Evolutionary conservation across 768 basidiomycete species (phyloP), one percentile per base, ranked within the genome.

Genomic region (Lentinula aciculospora): DNA sequence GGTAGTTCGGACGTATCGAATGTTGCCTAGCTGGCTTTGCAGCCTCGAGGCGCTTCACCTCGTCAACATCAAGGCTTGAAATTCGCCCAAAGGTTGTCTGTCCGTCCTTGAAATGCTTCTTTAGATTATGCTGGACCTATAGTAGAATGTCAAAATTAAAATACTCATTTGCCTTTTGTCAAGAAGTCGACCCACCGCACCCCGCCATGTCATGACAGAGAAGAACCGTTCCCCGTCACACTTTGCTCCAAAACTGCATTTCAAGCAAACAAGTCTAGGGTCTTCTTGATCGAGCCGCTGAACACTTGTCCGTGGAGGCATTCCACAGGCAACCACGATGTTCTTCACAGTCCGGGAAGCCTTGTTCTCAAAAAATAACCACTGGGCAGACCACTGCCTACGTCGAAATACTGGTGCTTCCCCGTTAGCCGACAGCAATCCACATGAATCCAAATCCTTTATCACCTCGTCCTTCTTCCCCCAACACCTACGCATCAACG

Each of bases 181-280:
- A 8, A 44, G 19, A 15, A 45, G 19, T 29, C 19, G 25, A 65
- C 72, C 42, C 29, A 73, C 73, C 32, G 72, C 71, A 40, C 65
- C 66, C 10, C 72, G 62, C 73, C 73, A 75, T 9, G 64, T 60
- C 65, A 65, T 66, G 9, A 72, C 67, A 12, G 60, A 58, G 28
- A 67, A 66, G 34, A 36, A 53, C 27, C 72, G 62, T 47, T 71
- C 69, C 37, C 73, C 72, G 57, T 75, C 71, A 48, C 68, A 66
- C 46, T 63, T 65, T 6, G 55, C 56, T 4, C 73, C 73, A 60
- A 64, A 69, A 2, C 65, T 66, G 57, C 73, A 76, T 45, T 71
- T 72, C 53, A 74, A 55, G 61, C 74, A 76, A 15, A 71, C 68
- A 25, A 76, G 56, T 29, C 71, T 61, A 2, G 66, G 63, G 58